Conservation (phyloP, 106 monocot genomes). For the Allium fistulosum region DNA sequence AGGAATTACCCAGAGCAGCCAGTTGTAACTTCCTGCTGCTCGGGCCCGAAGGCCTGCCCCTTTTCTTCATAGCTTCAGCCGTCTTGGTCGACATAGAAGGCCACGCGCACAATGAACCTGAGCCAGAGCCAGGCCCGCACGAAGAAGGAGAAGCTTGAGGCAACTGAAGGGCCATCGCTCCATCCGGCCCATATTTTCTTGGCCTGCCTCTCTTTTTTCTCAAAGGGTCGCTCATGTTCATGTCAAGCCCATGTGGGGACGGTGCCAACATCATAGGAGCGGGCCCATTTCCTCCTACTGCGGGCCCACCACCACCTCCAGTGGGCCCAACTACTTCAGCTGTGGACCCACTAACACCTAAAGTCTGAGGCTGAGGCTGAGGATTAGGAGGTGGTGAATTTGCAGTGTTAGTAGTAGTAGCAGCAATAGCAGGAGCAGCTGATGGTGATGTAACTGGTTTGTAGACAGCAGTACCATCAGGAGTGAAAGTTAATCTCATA, state of each 20-base stretch:
- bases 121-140: neutral
- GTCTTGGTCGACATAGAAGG: conserved; percentile 6
- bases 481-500: conserved; percentile 60
- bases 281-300: conserved; percentile 19
- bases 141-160: conserved; percentile 20
- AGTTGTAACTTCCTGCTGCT: conserved; percentile 72
- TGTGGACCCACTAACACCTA: neutral
- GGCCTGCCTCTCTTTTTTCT: conserved; percentile 88
- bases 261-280: neutral
- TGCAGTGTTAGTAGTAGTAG: too few relatives aligned
- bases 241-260: conserved; percentile 23
- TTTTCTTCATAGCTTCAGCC: conserved; percentile 40
- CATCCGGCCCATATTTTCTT: conserved; percentile 87
- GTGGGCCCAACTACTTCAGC: conserved; percentile 3
- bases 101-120: conserved; percentile 15
- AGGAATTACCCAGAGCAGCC: conserved; percentile 52
- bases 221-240: conserved; percentile 39
- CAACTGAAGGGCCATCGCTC: conserved; percentile 52
- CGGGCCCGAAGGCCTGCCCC: conserved; percentile 52
- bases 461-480: conserved; percentile 80
- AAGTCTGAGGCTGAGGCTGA: conserved; percentile 11
- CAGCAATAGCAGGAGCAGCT: neutral
- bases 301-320: conserved; percentile 1
- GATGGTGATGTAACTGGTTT: conserved; percentile 31
- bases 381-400: conserved; percentile 14